A percentile compares a stretch with the other conserved stretches of the same genome.
Conservation (phyloP, 2,329 filamentous ascomycete species). For the Escovopsis sp. region DNA sequence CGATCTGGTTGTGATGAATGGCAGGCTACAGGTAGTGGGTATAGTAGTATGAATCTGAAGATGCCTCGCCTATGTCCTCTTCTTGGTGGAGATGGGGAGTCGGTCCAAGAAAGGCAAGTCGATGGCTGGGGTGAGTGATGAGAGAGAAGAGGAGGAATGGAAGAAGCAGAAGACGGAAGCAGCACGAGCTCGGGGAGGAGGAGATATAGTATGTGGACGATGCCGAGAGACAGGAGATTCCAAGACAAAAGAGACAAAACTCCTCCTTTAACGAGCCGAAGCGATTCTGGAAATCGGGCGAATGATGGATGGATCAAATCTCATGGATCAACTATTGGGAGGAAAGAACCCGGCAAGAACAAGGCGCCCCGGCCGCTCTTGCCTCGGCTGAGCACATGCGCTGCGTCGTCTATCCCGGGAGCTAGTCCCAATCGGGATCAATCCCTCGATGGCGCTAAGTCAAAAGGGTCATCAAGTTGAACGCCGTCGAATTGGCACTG, state of each 20-base stretch:
- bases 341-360: not conserved
- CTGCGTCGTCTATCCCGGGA: not conserved
- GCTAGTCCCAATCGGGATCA: not conserved
- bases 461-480: too few species aligned
- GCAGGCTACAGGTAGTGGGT: not conserved
- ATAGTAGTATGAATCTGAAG: not conserved
- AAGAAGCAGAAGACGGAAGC: not conserved
- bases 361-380: not conserved
- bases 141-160: not conserved
- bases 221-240: too few species aligned
- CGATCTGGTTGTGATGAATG: conserved; percentile 10
- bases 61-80: not conserved
- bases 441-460: too few species aligned
- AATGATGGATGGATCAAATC: too few species aligned
- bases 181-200: not conserved
- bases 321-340: too few species aligned
- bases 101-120: too few species aligned
- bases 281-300: too few species aligned
- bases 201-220: not conserved
- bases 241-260: not conserved
- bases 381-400: not conserved
- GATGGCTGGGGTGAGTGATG: too few species aligned
- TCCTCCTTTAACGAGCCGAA: not conserved
- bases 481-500: too few species aligned
- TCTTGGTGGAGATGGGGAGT: too few species aligned